Conservation (phyloP, 164 flowering plant genomes). For the Aristolochia contorta region DNA sequence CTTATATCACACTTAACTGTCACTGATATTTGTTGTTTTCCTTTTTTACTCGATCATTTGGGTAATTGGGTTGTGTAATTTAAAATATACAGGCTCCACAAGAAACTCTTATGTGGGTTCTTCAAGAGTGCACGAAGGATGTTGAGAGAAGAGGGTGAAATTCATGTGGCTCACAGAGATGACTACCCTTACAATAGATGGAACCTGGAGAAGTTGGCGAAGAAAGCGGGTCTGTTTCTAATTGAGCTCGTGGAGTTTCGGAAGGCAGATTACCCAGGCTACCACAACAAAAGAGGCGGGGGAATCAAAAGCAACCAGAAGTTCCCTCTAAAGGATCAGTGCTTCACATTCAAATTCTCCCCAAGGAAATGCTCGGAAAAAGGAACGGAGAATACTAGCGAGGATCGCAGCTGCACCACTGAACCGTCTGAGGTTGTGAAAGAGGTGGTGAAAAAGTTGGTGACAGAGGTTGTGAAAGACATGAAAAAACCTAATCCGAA, state of each 20-base stretch:
- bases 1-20: too few species aligned
- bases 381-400: too few species aligned
- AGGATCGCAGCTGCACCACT: too few species aligned
- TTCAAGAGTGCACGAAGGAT: constrained; percentile 26
- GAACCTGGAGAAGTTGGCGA: constrained; percentile 25
- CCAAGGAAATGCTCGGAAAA: too few species aligned
- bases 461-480: too few species aligned
- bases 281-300: constrained; percentile 34
- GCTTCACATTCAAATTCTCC: constrained; percentile 4
- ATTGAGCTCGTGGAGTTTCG: constrained; percentile 14
- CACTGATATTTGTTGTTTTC: too few species aligned
- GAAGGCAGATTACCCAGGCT: constrained; percentile 31
- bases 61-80: too few species aligned
- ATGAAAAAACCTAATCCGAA: too few species aligned
- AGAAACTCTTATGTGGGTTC: constrained; percentile 21
- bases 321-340: background rate
- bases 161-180: constrained; percentile 36
- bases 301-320: constrained; percentile 1
- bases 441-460: too few species aligned
- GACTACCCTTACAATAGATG: constrained; percentile 28
- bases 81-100: constrained; percentile 19
- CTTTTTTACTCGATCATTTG: too few species aligned
- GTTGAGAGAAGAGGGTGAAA: constrained; percentile 27
- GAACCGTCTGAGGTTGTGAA: too few species aligned
- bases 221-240: constrained; percentile 23